Percentiles rank a stretch among this genome's conserved stretches.
These are phyloP conservation scores for Sugiyamaella pinicola DNA, from an alignment of 1,139 yeast genomes.

Conservation along the genomic window DNA sequence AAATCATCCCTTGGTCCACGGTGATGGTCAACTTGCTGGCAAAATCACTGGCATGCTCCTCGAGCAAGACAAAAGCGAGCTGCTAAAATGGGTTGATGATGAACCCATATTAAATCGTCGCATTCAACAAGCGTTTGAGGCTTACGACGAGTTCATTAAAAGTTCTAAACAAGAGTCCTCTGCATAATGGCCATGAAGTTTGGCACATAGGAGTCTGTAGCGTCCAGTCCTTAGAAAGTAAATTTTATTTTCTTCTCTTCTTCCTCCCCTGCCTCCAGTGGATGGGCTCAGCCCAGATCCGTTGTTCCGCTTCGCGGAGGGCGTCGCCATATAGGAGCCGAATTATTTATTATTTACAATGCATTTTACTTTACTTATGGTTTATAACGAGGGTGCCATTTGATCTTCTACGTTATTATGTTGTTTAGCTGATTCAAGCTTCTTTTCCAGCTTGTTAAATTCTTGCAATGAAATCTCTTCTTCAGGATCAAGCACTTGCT, in stretches of 20 bases:
- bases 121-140: conserved; percentile 88
- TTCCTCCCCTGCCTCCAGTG: conserved; percentile 9
- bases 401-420: conserved; percentile 21
- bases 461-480: conserved; percentile 64
- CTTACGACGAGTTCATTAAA: conserved; percentile 63
- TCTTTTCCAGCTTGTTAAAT: conserved; percentile 64
- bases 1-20: conserved; percentile 72
- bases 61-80: conserved; percentile 84
- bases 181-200: not conserved
- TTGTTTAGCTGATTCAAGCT: conserved; percentile 35
- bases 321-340: not conserved
- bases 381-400: conserved; percentile 34
- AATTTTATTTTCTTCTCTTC: not conserved
- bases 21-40: conserved; percentile 87
- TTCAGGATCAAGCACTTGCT: conserved; percentile 64
- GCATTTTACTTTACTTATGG: not conserved
- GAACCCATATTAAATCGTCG: conserved; percentile 74
- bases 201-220: not conserved
- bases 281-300: conserved; percentile 11
- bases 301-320: too few relatives aligned
- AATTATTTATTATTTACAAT: conserved; percentile 11
- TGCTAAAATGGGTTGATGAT: conserved; percentile 80
- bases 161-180: not conserved
- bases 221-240: conserved; percentile 6
- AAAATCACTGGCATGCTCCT: conserved; percentile 95